Evolutionary conservation across 1,284 basidiomycete species (phyloP).

Genomic region (Irpex rosettiformis): DNA sequence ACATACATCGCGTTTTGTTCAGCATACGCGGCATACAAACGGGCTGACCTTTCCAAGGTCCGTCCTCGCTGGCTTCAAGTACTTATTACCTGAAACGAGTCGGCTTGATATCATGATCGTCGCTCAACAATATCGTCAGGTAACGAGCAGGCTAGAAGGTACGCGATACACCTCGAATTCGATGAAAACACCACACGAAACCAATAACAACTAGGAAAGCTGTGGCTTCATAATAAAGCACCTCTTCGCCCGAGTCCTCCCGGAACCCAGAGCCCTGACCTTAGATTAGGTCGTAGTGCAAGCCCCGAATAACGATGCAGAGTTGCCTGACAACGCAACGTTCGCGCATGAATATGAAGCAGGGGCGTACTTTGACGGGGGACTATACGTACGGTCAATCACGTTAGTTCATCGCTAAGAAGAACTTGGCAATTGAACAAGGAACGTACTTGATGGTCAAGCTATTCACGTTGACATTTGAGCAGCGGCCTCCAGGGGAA

Average conservation of each 20-base stretch:
- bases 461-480: constrained; percentile 46
- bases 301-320: constrained; percentile 28
- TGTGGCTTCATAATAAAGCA: no score
- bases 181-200: no score
- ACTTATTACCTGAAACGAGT: no score
- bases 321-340: constrained; percentile 28
- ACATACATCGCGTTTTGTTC: no score
- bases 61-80: no score
- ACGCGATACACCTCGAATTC: no score
- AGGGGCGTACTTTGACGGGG: constrained; percentile 26
- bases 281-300: constrained; percentile 23
- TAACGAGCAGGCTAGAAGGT: no score
- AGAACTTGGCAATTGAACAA: not conserved
- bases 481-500: constrained; percentile 48
- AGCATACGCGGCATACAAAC: no score
- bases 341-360: constrained; percentile 33
- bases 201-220: no score
- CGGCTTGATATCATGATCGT: no score
- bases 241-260: not conserved
- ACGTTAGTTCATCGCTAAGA: not conserved
- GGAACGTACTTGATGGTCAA: constrained; percentile 34
- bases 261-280: not conserved
- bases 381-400: constrained; percentile 17
- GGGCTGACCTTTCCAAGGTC: no score
- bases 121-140: no score